Base-by-base conservation (phyloP, 108 stramenopile genomes). In the Nitzschia palea region DNA sequence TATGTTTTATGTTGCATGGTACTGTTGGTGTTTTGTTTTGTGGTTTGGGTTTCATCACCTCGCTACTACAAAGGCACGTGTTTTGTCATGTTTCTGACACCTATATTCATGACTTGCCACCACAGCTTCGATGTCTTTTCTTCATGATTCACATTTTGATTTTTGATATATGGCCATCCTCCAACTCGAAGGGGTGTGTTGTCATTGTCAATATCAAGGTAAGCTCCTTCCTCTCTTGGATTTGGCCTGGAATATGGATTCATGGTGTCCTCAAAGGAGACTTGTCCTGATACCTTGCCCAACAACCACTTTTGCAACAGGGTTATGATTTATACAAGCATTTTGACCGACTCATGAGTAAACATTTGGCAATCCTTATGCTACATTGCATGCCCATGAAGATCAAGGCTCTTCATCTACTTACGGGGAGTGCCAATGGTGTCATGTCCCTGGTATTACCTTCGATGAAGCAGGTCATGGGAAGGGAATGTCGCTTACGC, bases 381-480 rank as follows among this genome's bases (percentile, higher is more conserved):
- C 30, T 55, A 5, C 30, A 55, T 9, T 55, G 54, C 54, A 55
- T 55, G 54, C 54, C 54, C 12, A 55, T 33, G 10, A 55, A 55
- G 31, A 30, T n/a, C 23, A 55, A 55, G n/a, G 54, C 54, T 5
- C 29, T 32, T 10, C 54, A 55, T n/a, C 31, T 55, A 6, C 31
- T 55, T 32, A 28, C 27, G 12, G 54, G 54, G 14, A 55, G 54
- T 20, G 54, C 28, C 10, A 55, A 55, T 55, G 54, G 54, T 55
- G 54, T 55, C 54, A 55, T 55, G 54, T 55, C 54, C 5, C 31
- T 55, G 3, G 54, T 55, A 10, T 55, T 55, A n/a, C 54, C 54
- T 17, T 29, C 31, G 6, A 55, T 32, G 54, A 55, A 55, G 22
- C 54, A 55, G 9, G 31, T 55, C 31, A 33, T 33, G 28, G 54